phyloP scores from a whole-genome alignment of 2,329 filamentous ascomycete species.

The Oidium heveae region DNA sequence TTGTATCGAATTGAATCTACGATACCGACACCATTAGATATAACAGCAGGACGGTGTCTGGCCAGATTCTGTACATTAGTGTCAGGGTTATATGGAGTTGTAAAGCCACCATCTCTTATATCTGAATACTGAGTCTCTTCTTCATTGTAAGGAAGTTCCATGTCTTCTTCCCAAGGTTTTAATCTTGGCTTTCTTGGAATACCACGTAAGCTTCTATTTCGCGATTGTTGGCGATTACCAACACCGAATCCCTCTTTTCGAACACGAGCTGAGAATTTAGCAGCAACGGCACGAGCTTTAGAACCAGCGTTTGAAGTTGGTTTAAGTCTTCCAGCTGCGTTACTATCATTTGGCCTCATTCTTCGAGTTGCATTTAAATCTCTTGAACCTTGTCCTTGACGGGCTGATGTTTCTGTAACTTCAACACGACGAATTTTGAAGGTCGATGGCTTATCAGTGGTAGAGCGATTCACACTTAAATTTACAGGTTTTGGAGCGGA shows the following conservation, averaged over 20 bases:
- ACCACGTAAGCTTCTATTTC: not conserved
- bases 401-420: not conserved
- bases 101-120: slow-evolving; percentile 7
- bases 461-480: too few species aligned
- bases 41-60: slow-evolving; percentile 7
- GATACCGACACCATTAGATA: slow-evolving; percentile 7
- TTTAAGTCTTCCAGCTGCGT: not conserved
- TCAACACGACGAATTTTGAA: not conserved
- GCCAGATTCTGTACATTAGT: slow-evolving; percentile 8
- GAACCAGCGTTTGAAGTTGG: slow-evolving; percentile 5
- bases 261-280: slow-evolving; percentile 11
- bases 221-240: not conserved
- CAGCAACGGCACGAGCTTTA: slow-evolving; percentile 14
- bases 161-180: slow-evolving; percentile 3
- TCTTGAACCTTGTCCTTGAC: not conserved
- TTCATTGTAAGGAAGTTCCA: slow-evolving; percentile 4
- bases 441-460: too few species aligned
- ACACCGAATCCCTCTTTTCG: slow-evolving; percentile 16
- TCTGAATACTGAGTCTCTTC: slow-evolving; percentile 9
- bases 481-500: slow-evolving; percentile 6
- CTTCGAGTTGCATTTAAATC: not conserved
- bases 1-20: slow-evolving; percentile 9
- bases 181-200: not conserved
- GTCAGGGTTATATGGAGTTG: slow-evolving; percentile 8
- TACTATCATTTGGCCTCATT: not conserved